Conservation (phyloP, 176 grass and related monocot genomes). For the Zoysia pacifica region DNA sequence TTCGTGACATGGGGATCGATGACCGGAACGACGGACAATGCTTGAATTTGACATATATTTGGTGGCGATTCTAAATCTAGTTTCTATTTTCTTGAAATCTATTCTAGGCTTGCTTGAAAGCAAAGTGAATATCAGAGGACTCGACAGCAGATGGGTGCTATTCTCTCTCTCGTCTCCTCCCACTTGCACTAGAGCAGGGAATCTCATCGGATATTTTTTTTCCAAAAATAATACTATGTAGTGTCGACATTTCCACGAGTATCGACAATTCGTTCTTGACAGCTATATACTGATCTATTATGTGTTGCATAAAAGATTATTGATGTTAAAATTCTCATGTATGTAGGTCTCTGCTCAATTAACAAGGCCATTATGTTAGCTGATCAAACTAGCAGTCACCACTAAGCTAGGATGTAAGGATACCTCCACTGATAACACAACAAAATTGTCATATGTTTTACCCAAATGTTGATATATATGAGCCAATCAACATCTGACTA, state of each 20-base stretch:
- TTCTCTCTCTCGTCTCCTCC: neutral
- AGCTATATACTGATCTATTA: too few species aligned
- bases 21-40: neutral
- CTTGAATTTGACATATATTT: neutral
- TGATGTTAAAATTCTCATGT: neutral
- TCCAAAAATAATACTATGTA: too few species aligned
- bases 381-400: neutral
- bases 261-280: too few species aligned
- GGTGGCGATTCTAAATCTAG: neutral
- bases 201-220: neutral
- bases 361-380: neutral
- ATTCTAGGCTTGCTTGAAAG: conserved; percentile 18
- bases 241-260: too few species aligned
- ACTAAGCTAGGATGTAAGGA: neutral
- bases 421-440: conserved; percentile 5
- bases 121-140: conserved; percentile 24
- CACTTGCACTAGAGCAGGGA: neutral
- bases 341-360: neutral
- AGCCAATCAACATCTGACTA: neutral
- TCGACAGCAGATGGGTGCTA: neutral
- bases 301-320: too few species aligned
- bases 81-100: too few species aligned
- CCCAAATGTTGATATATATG: neutral
- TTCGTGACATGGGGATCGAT: neutral
- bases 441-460: neutral